Percentiles rank a stretch among this genome's conserved stretches.
phyloP scores from a whole-genome alignment of 108 stramenopile genomes.

The Parietichytrium sp. region DNA sequence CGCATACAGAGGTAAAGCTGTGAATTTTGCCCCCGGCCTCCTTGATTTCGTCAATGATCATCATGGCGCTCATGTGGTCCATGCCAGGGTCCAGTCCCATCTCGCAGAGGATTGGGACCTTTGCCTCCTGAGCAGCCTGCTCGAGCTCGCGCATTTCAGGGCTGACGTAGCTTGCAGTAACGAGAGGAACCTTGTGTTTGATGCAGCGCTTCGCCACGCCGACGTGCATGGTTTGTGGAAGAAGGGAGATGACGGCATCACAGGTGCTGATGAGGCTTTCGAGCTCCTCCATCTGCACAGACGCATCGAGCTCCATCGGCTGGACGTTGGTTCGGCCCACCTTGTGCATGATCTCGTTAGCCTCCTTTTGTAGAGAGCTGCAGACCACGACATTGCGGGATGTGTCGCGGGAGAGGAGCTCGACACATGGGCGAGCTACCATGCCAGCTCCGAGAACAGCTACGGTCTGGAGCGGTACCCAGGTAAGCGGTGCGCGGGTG shows the following conservation, averaged over 20 bases:
- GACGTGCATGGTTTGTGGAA: constrained; percentile 79
- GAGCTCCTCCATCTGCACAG: neutral
- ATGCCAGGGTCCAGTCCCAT: constrained; percentile 84
- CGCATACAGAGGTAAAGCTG: constrained; percentile 75
- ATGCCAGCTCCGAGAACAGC: constrained; percentile 73
- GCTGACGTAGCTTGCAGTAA: constrained; percentile 78
- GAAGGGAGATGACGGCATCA: constrained; percentile 75
- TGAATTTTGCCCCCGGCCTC: constrained; percentile 63
- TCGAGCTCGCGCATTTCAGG: constrained; percentile 65
- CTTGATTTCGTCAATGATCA: constrained; percentile 72
- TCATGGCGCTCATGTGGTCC: constrained; percentile 74
- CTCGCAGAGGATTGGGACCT: constrained; percentile 76
- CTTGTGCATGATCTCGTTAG: constrained; percentile 51
- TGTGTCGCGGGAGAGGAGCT: constrained; percentile 61
- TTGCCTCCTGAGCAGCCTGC: constrained; percentile 55
- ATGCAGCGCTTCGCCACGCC: constrained; percentile 68
- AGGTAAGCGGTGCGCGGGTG: neutral
- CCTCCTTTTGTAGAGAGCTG: constrained; percentile 64
- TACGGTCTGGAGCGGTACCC: constrained; percentile 56
- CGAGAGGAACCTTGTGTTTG: constrained; percentile 56
- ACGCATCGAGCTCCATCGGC: neutral
- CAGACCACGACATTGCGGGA: constrained; percentile 64
- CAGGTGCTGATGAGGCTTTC: constrained; percentile 23
- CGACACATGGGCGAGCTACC: constrained; percentile 70
- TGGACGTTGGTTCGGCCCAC: constrained; percentile 30